Evolutionary conservation across 805 yeast genomes (phyloP).

Genomic region (Candida railenensis): DNA sequence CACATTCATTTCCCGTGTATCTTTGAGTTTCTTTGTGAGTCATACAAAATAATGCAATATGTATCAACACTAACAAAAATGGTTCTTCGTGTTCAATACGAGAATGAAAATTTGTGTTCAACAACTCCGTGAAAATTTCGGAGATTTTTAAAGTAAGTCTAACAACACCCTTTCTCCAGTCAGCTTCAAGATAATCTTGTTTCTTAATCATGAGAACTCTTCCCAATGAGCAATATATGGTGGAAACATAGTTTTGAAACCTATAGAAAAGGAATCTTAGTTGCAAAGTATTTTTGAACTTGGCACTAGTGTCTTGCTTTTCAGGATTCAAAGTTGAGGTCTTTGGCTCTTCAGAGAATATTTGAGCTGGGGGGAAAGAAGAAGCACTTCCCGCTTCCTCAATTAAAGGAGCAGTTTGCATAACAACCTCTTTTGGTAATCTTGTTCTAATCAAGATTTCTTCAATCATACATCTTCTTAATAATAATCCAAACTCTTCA

Average conservation of each 20-base stretch:
- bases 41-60: constrained; percentile 37
- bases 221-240: constrained; percentile 42
- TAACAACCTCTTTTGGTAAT: constrained; percentile 48
- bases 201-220: constrained; percentile 48
- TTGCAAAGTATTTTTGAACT: constrained; percentile 61
- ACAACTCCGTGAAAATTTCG: constrained; percentile 21
- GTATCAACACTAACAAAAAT: constrained; percentile 19
- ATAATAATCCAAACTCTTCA: constrained; percentile 42
- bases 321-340: constrained; percentile 10
- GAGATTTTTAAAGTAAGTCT: constrained; percentile 36
- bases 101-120: constrained; percentile 19
- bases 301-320: constrained; percentile 49
- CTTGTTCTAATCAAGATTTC: constrained; percentile 51
- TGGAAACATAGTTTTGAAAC: constrained; percentile 45
- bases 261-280: constrained; percentile 50
- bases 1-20: constrained; percentile 20
- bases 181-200: constrained; percentile 37
- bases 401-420: constrained; percentile 38
- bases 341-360: constrained; percentile 44
- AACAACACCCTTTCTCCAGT: constrained; percentile 41
- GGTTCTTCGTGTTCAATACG: constrained; percentile 36
- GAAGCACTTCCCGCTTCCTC: constrained; percentile 14
- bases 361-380: constrained; percentile 40
- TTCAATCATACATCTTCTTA: constrained; percentile 54
- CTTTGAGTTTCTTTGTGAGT: constrained; percentile 12